Evolutionary conservation across 441 rosid species (phyloP).

Genomic region (Croton setiger): DNA sequence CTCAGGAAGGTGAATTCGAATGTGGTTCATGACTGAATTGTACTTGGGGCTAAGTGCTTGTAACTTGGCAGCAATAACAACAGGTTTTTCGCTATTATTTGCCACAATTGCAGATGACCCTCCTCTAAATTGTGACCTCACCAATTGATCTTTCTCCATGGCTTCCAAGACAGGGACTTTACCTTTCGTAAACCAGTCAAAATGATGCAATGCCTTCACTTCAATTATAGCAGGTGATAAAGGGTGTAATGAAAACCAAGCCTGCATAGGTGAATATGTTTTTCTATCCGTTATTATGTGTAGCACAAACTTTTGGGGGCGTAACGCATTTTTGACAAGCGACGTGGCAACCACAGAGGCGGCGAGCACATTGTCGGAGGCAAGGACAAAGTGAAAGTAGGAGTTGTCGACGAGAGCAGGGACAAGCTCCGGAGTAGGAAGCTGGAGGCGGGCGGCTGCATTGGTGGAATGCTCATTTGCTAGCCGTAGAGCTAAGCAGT

Average conservation of each 20-base stretch:
- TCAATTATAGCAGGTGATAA: slow-evolving; percentile 75
- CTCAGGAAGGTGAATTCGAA: slow-evolving; percentile 90
- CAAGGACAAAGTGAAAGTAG: slow-evolving; percentile 79
- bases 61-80: slow-evolving; percentile 80
- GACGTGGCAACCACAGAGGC: slow-evolving; percentile 86
- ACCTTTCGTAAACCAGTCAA: slow-evolving; percentile 93
- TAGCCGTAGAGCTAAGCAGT: slow-evolving; percentile 74
- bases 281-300: slow-evolving; percentile 93
- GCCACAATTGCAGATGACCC: slow-evolving; percentile 85
- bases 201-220: slow-evolving; percentile 96
- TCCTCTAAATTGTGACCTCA: slow-evolving; percentile 85
- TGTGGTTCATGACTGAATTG: slow-evolving; percentile 93
- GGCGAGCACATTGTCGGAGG: slow-evolving; percentile 90
- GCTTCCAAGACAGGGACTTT: slow-evolving; percentile 93
- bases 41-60: slow-evolving; percentile 96
- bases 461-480: slow-evolving; percentile 90
- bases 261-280: slow-evolving; percentile 95
- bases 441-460: slow-evolving; percentile 94
- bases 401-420: slow-evolving; percentile 81
- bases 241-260: slow-evolving; percentile 94
- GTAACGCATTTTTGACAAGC: slow-evolving; percentile 59
- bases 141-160: slow-evolving; percentile 88
- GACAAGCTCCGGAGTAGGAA: slow-evolving; percentile 76
- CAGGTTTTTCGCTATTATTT: slow-evolving; percentile 65
- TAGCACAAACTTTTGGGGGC: slow-evolving; percentile 61